These are phyloP conservation scores for Diaporthe longicolla DNA, from an alignment of 2,329 filamentous ascomycete species.

Conservation along the genomic window DNA sequence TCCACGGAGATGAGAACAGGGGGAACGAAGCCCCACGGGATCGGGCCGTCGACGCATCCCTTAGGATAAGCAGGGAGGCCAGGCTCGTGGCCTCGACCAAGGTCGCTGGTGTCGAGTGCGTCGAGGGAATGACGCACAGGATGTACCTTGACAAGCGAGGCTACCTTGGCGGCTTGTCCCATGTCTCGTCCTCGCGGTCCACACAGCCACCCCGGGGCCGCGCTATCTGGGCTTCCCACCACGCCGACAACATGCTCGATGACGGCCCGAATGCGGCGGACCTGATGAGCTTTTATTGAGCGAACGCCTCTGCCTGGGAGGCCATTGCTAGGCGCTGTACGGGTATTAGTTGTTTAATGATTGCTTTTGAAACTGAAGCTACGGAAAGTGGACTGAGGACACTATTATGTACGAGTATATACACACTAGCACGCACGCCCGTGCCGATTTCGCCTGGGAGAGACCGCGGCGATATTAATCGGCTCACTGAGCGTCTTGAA, in stretches of 20 bases:
- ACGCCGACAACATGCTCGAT: constrained; percentile 10
- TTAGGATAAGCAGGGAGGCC: too few relatives aligned
- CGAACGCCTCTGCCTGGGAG: too few relatives aligned
- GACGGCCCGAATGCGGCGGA: background rate
- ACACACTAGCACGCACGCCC: background rate
- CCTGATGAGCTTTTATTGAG: background rate
- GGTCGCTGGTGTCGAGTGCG: background rate
- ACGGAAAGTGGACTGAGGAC: background rate
- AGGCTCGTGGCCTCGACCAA: background rate
- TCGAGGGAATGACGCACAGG: background rate
- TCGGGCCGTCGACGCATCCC: background rate
- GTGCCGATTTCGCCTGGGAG: background rate
- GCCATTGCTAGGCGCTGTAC: too few relatives aligned
- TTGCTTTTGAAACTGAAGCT: background rate
- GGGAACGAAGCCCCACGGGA: background rate
- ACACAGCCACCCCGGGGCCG: background rate
- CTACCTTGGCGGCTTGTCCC: too few relatives aligned
- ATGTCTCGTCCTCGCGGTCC: background rate
- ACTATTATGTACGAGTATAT: background rate
- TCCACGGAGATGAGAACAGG: constrained; percentile 12
- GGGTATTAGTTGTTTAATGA: background rate
- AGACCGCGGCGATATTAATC: background rate
- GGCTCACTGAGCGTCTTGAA: background rate
- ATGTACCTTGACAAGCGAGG: background rate
- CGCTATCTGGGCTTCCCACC: background rate